Percentiles rank a stretch among this genome's conserved stretches.
phyloP scores from a whole-genome alignment of 164 flowering plant genomes.

The Chloranthus sessilifolius region DNA sequence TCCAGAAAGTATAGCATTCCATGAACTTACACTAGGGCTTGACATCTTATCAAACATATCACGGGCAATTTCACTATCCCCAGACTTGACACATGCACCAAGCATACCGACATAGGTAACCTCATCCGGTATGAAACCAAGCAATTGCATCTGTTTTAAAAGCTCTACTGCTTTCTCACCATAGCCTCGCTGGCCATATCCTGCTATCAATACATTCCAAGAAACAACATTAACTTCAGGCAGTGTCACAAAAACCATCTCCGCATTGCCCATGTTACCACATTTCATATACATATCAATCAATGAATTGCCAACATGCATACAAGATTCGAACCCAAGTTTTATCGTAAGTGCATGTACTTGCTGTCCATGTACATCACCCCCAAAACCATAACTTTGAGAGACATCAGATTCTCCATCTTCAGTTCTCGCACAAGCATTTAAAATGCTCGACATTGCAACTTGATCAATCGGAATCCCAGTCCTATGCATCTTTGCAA shows the following conservation, averaged over 20 bases:
- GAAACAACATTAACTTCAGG: conserved; percentile 50
- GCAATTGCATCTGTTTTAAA: conserved; percentile 71
- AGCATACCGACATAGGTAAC: conserved; percentile 60
- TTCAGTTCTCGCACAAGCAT: conserved; percentile 46
- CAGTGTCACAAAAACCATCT: conserved; percentile 41
- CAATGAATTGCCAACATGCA: conserved; percentile 13
- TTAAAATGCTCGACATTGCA: conserved; percentile 59
- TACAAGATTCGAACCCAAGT: conserved; percentile 38
- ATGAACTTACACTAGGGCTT: conserved; percentile 52
- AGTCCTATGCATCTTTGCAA: conserved; percentile 47
- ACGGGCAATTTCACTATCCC: conserved; percentile 48
- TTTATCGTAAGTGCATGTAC: conserved; percentile 47
- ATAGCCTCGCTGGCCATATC: conserved; percentile 46
- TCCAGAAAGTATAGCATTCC: conserved; percentile 79
- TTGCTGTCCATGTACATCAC: conserved; percentile 34
- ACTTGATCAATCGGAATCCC: conserved; percentile 53
- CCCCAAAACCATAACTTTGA: conserved; percentile 8
- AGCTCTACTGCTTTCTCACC: conserved; percentile 51
- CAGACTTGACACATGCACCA: conserved; percentile 63
- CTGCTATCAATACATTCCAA: conserved; percentile 82
- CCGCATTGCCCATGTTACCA: conserved; percentile 47
- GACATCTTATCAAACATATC: conserved; percentile 40
- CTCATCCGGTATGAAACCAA: conserved; percentile 44
- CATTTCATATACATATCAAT: conserved; percentile 24
- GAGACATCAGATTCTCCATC: conserved; percentile 17